Percentiles rank a stretch among this genome's conserved stretches.
Conservation (phyloP, 805 yeast genomes). For the Nakazawaea pomicola region DNA sequence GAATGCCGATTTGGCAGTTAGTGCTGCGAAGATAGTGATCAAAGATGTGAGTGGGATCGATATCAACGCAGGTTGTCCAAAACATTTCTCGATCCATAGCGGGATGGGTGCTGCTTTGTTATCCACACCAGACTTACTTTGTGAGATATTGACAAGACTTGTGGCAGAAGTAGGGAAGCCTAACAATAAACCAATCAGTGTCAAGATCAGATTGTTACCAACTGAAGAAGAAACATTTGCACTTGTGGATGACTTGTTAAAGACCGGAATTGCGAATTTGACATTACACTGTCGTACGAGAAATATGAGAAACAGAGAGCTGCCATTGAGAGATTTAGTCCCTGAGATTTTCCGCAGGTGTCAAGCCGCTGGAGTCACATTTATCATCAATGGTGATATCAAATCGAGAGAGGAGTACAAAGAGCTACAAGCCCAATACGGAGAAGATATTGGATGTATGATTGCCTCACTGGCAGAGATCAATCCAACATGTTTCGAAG, state of each 20-base stretch:
- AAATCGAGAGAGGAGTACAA: conserved; percentile 47
- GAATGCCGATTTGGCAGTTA: conserved; percentile 75
- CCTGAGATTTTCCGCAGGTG: conserved; percentile 59
- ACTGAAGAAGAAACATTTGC: conserved; percentile 53
- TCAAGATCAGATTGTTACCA: conserved; percentile 79
- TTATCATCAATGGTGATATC: conserved; percentile 81
- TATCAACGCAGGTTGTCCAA: conserved; percentile 95
- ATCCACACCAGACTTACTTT: conserved; percentile 73
- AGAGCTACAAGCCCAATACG: conserved; percentile 45
- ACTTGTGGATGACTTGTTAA: conserved; percentile 51
- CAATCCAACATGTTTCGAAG: conserved; percentile 73
- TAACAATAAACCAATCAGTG: conserved; percentile 74
- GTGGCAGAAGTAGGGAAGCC: conserved; percentile 82
- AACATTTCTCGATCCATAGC: conserved; percentile 87
- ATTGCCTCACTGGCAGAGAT: conserved; percentile 87
- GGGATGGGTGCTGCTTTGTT: conserved; percentile 98
- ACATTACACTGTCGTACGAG: conserved; percentile 92
- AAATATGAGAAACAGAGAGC: conserved; percentile 82
- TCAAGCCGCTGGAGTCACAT: conserved; percentile 54
- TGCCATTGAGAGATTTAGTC: conserved; percentile 70
- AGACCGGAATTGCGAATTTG: conserved; percentile 79
- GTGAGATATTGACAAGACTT: conserved; percentile 58
- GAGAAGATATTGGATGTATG: conserved; percentile 81
- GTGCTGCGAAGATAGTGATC: conserved; percentile 79
- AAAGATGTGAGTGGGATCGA: conserved; percentile 90